Conservation (phyloP, 257 asterid species). For the Salvia rosmarinus region DNA sequence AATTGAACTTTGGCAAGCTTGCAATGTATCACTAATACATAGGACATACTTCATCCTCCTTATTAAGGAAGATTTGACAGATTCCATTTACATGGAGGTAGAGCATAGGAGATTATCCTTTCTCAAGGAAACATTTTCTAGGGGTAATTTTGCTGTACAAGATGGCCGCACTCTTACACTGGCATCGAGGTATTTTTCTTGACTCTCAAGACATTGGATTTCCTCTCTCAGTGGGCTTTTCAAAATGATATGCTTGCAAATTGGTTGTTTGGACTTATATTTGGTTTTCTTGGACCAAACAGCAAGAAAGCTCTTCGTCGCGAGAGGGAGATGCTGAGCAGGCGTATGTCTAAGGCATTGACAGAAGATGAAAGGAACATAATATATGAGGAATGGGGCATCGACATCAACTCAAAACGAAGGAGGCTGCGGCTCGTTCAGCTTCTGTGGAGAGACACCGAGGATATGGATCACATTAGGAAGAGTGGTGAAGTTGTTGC, state of each 20-base stretch:
- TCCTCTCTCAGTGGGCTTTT: neutral
- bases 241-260: neutral
- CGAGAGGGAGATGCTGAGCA: slow-evolving; percentile 64
- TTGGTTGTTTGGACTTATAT: neutral
- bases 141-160: slow-evolving; percentile 53
- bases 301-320: slow-evolving; percentile 68
- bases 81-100: slow-evolving; percentile 76
- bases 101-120: slow-evolving; percentile 65
- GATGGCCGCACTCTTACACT: slow-evolving; percentile 53
- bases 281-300: slow-evolving; percentile 36
- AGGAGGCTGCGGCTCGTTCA: slow-evolving; percentile 55
- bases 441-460: slow-evolving; percentile 55
- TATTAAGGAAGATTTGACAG: slow-evolving; percentile 57
- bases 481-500: slow-evolving; percentile 66
- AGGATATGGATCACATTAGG: slow-evolving; percentile 46
- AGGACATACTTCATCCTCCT: slow-evolving; percentile 74
- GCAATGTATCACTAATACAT: slow-evolving; percentile 68
- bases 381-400: slow-evolving; percentile 59
- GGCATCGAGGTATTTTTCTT: slow-evolving; percentile 54
- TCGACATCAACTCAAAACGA: slow-evolving; percentile 51
- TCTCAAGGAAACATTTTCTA: slow-evolving; percentile 59
- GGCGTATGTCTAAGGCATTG: slow-evolving; percentile 52
- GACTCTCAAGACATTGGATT: neutral
- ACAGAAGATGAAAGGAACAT: slow-evolving; percentile 51
- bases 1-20: slow-evolving; percentile 66